Conservation (phyloP, 1,284 basidiomycete genomes). For the Apiotrichum gracile region DNA sequence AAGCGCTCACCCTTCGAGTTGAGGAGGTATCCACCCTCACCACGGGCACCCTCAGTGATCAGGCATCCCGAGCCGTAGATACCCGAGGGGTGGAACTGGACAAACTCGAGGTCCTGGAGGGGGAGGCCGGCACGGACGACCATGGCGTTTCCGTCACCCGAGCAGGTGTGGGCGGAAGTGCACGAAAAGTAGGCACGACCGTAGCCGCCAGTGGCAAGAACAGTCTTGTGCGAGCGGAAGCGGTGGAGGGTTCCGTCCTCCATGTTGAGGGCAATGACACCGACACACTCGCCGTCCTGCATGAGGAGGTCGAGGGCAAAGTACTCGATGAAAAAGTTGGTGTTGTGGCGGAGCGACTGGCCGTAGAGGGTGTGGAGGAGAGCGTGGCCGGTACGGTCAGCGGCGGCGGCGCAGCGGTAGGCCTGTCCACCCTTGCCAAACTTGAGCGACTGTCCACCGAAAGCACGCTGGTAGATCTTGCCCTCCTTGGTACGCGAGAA, state of each 20-base stretch:
- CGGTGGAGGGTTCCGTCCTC: conserved; percentile 98
- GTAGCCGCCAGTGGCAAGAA: conserved; percentile 96
- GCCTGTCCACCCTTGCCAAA: conserved; percentile 98
- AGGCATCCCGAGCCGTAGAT: conserved; percentile 99
- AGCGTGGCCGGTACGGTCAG: conserved; percentile 97
- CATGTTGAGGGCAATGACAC: conserved; percentile 98
- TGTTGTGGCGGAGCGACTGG: conserved; percentile 97
- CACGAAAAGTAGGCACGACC: conserved; percentile 99
- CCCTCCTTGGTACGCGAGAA: conserved; percentile 99
- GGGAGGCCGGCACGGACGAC: conserved; percentile 93
- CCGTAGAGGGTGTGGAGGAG: conserved; percentile 98
- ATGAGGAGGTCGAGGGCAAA: conserved; percentile 98
- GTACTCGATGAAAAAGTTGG: conserved; percentile 99
- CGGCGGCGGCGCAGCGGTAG: conserved; percentile 97
- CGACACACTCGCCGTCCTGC: conserved; percentile 98
- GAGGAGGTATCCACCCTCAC: conserved; percentile 97
- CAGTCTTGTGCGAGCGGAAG: conserved; percentile 97
- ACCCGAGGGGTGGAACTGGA: conserved; percentile 99
- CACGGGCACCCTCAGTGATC: conserved; percentile 96
- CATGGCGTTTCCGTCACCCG: conserved; percentile 99
- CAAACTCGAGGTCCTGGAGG: conserved; percentile 96
- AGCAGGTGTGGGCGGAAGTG: conserved; percentile 97
- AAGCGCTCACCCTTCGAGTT: conserved; percentile 99
- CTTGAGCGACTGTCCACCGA: conserved; percentile 96
- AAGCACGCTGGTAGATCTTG: conserved; percentile 99